phyloP scores from a whole-genome alignment of 805 yeast genomes.

The Phaffomyces opuntiae region DNA sequence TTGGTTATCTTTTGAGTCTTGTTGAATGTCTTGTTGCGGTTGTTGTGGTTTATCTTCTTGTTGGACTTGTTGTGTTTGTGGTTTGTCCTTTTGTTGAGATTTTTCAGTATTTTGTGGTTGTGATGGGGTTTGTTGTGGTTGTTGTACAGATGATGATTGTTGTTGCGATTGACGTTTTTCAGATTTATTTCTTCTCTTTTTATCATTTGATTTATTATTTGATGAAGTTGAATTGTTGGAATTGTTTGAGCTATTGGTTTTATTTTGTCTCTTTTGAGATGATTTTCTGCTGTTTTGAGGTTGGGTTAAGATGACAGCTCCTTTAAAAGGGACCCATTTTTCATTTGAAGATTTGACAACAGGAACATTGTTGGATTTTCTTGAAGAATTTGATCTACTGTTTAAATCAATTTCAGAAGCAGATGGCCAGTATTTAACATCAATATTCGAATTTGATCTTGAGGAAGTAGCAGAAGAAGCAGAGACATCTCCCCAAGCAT shows the following conservation, averaged over 20 bases:
- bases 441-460: conserved; percentile 20
- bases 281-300: conserved; percentile 7
- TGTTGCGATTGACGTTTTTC: conserved; percentile 15
- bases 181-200: conserved; percentile 22
- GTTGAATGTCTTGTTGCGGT: background rate
- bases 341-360: conserved; percentile 33
- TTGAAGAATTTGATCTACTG: background rate
- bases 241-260: conserved; percentile 6
- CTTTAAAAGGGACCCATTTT: conserved; percentile 70
- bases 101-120: background rate
- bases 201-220: conserved; percentile 11
- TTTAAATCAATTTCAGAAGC: conserved; percentile 24
- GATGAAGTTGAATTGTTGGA: background rate
- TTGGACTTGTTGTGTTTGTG: conserved; percentile 6
- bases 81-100: conserved; percentile 1
- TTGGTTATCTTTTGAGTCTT: conserved; percentile 3
- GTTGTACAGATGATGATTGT: background rate
- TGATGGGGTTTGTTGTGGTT: conserved; percentile 6
- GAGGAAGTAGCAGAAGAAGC: conserved; percentile 21
- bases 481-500: conserved; percentile 48
- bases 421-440: conserved; percentile 30
- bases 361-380: conserved; percentile 7
- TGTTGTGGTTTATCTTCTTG: conserved; percentile 7
- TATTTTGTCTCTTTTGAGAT: conserved; percentile 18
- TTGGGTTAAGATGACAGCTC: conserved; percentile 38